Evolutionary conservation across 129 eudicot species (phyloP).

Genomic region (Sambucus nigra): DNA sequence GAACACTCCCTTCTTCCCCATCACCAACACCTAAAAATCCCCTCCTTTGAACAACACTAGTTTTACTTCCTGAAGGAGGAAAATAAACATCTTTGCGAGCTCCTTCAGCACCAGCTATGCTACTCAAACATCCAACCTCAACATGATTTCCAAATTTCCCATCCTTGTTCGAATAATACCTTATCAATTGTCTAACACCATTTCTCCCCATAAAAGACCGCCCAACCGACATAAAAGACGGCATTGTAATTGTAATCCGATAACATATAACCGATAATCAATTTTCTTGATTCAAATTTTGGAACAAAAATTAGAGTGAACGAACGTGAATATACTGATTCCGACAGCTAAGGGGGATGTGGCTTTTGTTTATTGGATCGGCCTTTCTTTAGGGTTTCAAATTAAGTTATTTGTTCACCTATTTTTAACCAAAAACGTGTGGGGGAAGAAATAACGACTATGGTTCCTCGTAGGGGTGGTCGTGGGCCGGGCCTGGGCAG

Average conservation of each 20-base stretch:
- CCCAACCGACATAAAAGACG: conserved; percentile 31
- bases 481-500: no score
- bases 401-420: no score
- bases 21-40: conserved; percentile 75
- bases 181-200: conserved; percentile 24
- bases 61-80: conserved; percentile 10
- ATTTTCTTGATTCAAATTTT: no score
- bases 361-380: no score
- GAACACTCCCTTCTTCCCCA: conserved; percentile 63
- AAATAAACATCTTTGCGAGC: conserved; percentile 11
- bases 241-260: conserved; percentile 22
- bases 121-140: conserved; percentile 37
- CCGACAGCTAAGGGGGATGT: no score
- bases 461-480: no score
- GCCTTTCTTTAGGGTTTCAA: no score
- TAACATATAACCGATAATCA: no score
- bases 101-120: conserved; percentile 23
- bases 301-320: no score
- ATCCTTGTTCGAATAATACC: conserved; percentile 4
- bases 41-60: conserved; percentile 40
- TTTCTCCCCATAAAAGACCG: conserved; percentile 29
- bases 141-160: conserved; percentile 13
- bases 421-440: no score
- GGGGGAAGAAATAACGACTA: no score
- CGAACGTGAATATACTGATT: no score